phyloP scores from a whole-genome alignment of 345 rosid species.

The Dipteronia dyeriana region DNA sequence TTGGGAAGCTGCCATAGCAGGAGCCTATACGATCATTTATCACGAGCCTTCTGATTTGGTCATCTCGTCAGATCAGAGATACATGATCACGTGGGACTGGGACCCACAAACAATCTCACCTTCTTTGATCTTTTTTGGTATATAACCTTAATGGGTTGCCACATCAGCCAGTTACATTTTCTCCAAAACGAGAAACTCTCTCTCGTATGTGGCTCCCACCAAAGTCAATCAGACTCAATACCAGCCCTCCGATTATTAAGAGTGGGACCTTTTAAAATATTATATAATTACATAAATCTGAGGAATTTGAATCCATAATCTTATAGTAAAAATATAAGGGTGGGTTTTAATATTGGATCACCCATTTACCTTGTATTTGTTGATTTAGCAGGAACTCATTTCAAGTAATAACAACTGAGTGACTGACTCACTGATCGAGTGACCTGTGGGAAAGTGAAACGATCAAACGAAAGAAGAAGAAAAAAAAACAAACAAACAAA shows the following conservation, averaged over 20 bases:
- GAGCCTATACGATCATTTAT: background rate
- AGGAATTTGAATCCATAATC: too few species aligned
- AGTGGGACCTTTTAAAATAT: too few species aligned
- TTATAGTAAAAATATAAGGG: too few species aligned
- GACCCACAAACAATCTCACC: conserved; percentile 7
- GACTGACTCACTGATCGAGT: conserved; percentile 18
- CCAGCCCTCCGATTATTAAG: background rate
- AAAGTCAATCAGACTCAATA: background rate
- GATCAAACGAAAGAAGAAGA: background rate
- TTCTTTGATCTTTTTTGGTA: background rate
- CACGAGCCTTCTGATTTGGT: background rate
- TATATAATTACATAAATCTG: too few species aligned
- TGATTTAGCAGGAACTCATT: background rate
- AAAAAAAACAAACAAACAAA: background rate
- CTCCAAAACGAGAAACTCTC: background rate
- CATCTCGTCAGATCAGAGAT: background rate
- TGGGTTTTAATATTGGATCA: too few species aligned
- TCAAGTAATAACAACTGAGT: background rate
- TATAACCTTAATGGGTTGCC: too few species aligned
- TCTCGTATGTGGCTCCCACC: background rate
- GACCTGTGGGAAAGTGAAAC: conserved; percentile 8
- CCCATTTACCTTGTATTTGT: too few species aligned
- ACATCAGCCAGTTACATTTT: background rate
- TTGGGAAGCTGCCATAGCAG: too few species aligned
- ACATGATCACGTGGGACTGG: background rate